These are phyloP conservation scores for Cynanchum wilfordii DNA, from an alignment of 257 asterid species.

Conservation along the genomic window DNA sequence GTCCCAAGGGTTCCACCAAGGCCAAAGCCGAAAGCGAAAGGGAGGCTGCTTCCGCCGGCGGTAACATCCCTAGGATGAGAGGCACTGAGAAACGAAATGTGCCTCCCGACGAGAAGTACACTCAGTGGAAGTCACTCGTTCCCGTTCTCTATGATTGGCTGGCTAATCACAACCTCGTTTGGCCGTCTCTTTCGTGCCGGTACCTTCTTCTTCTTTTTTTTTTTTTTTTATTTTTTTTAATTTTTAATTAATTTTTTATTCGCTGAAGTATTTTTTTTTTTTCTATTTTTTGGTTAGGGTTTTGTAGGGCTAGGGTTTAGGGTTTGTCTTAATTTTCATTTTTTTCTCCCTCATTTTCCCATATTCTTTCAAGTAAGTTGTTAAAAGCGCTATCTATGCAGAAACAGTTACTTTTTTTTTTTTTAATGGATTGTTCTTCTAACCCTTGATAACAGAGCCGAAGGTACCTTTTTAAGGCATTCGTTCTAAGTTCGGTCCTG, in stretches of 20 bases:
- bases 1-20: slow-evolving; percentile 91
- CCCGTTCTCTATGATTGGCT: slow-evolving; percentile 65
- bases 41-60: slow-evolving; percentile 32
- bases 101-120: slow-evolving; percentile 64
- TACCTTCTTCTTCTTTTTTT: not conserved
- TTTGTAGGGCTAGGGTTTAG: slow-evolving; percentile 20
- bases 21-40: slow-evolving; percentile 51
- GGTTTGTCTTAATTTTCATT: not conserved
- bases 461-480: not conserved
- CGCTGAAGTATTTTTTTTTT: not conserved
- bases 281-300: slow-evolving; percentile 3
- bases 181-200: slow-evolving; percentile 58
- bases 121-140: slow-evolving; percentile 84
- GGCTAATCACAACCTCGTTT: slow-evolving; percentile 48
- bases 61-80: slow-evolving; percentile 36
- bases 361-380: not conserved
- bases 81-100: slow-evolving; percentile 42
- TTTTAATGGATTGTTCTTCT: no score
- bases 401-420: not conserved
- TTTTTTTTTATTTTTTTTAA: no score
- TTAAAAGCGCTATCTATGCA: not conserved
- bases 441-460: not conserved
- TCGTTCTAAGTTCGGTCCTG: no score
- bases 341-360: no score
- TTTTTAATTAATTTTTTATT: not conserved